These are phyloP conservation scores for Leucosporidium scottii DNA, from an alignment of 768 basidiomycete genomes.

Conservation along the genomic window DNA sequence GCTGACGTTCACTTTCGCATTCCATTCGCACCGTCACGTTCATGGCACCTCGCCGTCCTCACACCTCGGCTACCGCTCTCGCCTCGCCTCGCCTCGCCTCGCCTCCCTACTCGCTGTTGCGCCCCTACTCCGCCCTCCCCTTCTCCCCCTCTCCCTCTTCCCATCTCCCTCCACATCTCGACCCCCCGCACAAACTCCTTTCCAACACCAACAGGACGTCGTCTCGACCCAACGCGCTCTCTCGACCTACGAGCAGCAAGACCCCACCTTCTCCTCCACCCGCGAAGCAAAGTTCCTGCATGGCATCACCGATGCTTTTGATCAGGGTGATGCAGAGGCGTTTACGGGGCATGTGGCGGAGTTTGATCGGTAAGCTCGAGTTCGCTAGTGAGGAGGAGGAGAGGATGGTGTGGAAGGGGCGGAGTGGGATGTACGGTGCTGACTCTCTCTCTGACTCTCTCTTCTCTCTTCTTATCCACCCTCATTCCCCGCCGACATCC, in stretches of 20 bases:
- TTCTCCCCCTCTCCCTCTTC: background rate
- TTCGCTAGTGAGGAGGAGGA: background rate
- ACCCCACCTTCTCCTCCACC: slow-evolving; percentile 75
- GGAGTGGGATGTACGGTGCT: no score
- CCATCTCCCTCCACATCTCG: background rate
- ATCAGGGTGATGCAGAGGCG: slow-evolving; percentile 51
- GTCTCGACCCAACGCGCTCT: slow-evolving; percentile 76
- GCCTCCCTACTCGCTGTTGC: no score
- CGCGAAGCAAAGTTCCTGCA: slow-evolving; percentile 85
- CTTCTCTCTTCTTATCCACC: no score
- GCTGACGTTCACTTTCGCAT: no score
- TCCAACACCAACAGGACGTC: slow-evolving; percentile 55
- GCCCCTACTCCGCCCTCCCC: no score
- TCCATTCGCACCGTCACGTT: no score
- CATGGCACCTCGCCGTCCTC: no score
- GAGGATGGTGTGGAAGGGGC: background rate
- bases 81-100: no score
- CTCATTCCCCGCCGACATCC: no score
- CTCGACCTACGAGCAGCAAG: slow-evolving; percentile 67
- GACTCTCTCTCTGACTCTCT: no score
- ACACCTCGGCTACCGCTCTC: no score
- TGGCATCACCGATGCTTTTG: slow-evolving; percentile 68
- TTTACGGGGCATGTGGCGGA: slow-evolving; percentile 27
- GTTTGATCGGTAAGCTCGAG: slow-evolving; percentile 27
- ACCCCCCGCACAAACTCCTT: background rate